Evolutionary conservation across 352 stramenopile species (phyloP).

Genomic region (Albugo laibachii): DNA sequence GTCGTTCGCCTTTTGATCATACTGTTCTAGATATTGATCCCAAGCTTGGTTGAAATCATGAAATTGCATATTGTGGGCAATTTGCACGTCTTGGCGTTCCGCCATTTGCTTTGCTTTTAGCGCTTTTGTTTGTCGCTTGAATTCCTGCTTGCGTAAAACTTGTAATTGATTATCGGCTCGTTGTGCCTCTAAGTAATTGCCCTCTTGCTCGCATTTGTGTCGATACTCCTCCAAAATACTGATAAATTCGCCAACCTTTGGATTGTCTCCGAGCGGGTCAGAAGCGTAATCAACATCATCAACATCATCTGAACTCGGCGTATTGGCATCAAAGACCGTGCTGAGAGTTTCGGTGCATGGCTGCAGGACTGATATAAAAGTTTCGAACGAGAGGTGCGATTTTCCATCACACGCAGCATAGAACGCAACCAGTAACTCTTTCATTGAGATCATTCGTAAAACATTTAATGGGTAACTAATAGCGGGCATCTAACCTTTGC

Average conservation of each 20-base stretch:
- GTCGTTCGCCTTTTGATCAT: constrained; percentile 85
- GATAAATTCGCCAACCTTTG: constrained; percentile 88
- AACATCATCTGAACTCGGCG: neutral
- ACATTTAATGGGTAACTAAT: neutral
- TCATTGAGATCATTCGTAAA: neutral
- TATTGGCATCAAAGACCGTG: neutral
- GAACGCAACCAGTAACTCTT: constrained; percentile 50
- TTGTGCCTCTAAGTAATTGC: constrained; percentile 87
- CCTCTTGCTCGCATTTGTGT: constrained; percentile 85
- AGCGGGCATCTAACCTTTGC: constrained; percentile 21
- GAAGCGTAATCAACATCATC: neutral
- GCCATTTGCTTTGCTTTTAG: constrained; percentile 79
- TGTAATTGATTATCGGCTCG: constrained; percentile 75
- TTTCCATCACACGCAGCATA: constrained; percentile 32
- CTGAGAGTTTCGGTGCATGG: constrained; percentile 13
- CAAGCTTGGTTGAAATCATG: constrained; percentile 86
- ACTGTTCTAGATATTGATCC: constrained; percentile 92
- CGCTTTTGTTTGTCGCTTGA: constrained; percentile 81
- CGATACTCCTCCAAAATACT: constrained; percentile 87
- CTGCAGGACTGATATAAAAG: constrained; percentile 45
- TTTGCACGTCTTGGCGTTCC: constrained; percentile 87
- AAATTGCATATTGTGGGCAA: constrained; percentile 91
- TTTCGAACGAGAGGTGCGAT: constrained; percentile 30
- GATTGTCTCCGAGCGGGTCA: constrained; percentile 37
- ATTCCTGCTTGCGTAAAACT: constrained; percentile 79